Evolutionary conservation across 2,329 filamentous ascomycete species (phyloP), one percentile per base, ranked within the genome.

Genomic region (Pleurostoma richardsiae): DNA sequence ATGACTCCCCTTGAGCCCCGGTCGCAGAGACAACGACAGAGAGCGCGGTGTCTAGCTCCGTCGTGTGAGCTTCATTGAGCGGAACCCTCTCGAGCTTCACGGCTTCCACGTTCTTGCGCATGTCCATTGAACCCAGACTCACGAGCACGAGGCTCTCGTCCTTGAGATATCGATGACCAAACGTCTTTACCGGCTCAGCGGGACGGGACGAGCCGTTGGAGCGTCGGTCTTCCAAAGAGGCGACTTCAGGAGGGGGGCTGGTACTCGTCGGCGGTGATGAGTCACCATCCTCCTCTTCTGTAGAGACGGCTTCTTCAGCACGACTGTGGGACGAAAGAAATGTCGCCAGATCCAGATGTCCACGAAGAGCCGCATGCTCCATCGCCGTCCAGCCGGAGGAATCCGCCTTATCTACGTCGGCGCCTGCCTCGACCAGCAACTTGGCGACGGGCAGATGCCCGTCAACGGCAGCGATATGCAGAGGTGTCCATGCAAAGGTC

Each of bases 101-200:
- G 0, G 92, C 84, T 41, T 89, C 82, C 4, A 85, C 71, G 31
- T 82, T 78, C 67, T 94, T 96, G 46, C 90, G 82, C 70, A 88
- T 88, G 61, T 99, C 94, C 88, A 96, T 96, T 0, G 89, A 92
- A 0, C 94, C 94, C 6, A 99, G 72, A 59, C 90, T 96, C 57
- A 99, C 91, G 42, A 97, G 75, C 4, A 99, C 81, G 73, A 99
- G 84, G 52, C 88, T 88, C 58, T 95, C 85, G 44, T 95, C 82
- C 19, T 83, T 95, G 43, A 99, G 77, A 67, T 97, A 99, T 45
- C 92, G 83, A 72, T 99, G 94, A 47, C 94, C 94, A 65, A 97
- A 99, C 1, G 90, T 88, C 68, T 97, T 97, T 54, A 97, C 80
- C 4, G 91, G 86, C 53, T 96, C 90, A 3, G 83, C 72, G 5